Evolutionary conservation across 306 rosid species (phyloP).

Genomic region (Cucumis melo): DNA sequence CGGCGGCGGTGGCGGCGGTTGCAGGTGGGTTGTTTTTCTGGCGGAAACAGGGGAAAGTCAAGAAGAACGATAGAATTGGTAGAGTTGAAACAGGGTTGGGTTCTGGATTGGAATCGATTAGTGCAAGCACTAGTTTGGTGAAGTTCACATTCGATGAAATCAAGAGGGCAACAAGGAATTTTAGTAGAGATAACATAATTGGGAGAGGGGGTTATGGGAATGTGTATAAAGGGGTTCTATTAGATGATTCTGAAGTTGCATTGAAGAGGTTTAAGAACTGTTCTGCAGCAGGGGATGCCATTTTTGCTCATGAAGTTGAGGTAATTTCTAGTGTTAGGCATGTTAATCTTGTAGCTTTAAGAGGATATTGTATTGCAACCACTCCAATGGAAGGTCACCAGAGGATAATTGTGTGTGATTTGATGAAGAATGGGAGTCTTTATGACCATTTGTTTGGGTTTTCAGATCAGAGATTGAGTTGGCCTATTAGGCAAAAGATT

Average conservation of each 20-base stretch:
- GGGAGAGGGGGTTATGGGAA: conserved; percentile 96
- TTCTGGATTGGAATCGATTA: conserved; percentile 52
- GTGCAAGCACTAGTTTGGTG: conserved; percentile 57
- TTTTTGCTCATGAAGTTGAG: conserved; percentile 72
- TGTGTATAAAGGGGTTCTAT: conserved; percentile 59
- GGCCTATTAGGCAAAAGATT: conserved; percentile 67
- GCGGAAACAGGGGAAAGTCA: conserved; percentile 13
- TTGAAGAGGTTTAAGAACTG: conserved; percentile 93
- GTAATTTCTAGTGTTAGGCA: conserved; percentile 92
- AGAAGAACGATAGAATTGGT: conserved; percentile 8
- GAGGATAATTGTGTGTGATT: conserved; percentile 85
- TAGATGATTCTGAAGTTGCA: conserved; percentile 70
- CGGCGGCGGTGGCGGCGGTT: not conserved
- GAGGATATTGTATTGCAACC: conserved; percentile 83
- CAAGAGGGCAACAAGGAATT: conserved; percentile 61
- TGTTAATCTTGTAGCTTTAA: conserved; percentile 68
- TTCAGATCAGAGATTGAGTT: conserved; percentile 37
- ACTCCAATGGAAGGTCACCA: conserved; percentile 81
- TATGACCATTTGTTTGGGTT: conserved; percentile 77
- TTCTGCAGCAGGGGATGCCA: conserved; percentile 67
- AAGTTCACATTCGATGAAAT: conserved; percentile 60
- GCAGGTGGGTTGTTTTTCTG: conserved; percentile 28
- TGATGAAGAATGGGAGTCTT: conserved; percentile 86
- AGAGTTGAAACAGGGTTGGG: conserved; percentile 20
- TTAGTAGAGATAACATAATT: conserved; percentile 48